These are phyloP conservation scores for Citrullus colocynthis DNA, from an alignment of 306 rosid species.

Conservation along the genomic window DNA sequence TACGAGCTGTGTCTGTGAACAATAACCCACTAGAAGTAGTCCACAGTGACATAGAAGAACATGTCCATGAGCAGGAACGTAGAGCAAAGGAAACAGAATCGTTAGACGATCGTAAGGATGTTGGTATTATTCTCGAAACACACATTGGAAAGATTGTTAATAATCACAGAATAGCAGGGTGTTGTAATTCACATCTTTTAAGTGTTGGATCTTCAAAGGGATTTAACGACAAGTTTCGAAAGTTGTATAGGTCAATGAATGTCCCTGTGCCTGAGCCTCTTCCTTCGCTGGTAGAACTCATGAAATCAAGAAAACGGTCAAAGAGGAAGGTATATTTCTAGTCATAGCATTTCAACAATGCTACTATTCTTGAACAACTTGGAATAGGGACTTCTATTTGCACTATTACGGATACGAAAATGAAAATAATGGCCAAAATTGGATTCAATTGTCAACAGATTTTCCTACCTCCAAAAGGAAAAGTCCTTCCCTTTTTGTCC, in stretches of 20 bases:
- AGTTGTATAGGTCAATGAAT: constrained; percentile 55
- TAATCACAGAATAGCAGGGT: constrained; percentile 22
- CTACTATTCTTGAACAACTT: too few species aligned
- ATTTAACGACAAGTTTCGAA: constrained; percentile 34
- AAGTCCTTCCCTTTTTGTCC: too few species aligned
- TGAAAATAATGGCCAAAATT: too few species aligned
- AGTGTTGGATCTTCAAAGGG: constrained; percentile 35
- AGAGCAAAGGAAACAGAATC: constrained; percentile 20
- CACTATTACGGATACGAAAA: too few species aligned
- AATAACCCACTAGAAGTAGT: constrained; percentile 17
- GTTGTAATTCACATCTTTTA: constrained; percentile 13
- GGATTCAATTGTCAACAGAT: too few species aligned
- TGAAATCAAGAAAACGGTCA: constrained; percentile 44
- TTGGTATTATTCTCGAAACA: neutral
- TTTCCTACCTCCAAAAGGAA: too few species aligned
- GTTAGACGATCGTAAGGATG: constrained; percentile 8
- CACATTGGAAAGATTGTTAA: constrained; percentile 9
- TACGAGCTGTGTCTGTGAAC: neutral
- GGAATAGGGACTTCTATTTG: too few species aligned
- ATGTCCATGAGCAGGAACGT: constrained; percentile 12
- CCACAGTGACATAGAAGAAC: constrained; percentile 11
- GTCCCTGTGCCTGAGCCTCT: constrained; percentile 66
- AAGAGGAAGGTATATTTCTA: constrained; percentile 28
- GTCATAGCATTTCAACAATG: neutral
- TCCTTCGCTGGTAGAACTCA: constrained; percentile 48